phyloP scores from a whole-genome alignment of 1,284 basidiomycete genomes.

The Heterobasidion annosum region DNA sequence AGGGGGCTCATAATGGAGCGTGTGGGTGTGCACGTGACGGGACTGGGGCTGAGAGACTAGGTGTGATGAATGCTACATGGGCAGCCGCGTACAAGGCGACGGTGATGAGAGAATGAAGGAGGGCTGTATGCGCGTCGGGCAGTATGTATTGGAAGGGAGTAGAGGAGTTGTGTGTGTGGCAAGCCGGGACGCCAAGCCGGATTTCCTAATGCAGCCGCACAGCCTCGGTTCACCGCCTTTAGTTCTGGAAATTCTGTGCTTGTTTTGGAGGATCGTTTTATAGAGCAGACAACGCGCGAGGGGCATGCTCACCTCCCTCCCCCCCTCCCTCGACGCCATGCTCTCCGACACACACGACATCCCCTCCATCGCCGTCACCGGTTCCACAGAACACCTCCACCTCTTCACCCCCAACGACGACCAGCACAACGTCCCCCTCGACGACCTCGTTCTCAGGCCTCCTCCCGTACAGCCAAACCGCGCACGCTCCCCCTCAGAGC shows the following conservation, averaged over 20 bases:
- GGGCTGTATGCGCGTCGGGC: too few relatives aligned
- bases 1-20: too few relatives aligned
- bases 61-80: too few relatives aligned
- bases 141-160: neutral
- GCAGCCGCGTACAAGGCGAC: neutral
- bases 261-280: too few relatives aligned
- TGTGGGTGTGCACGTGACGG: too few relatives aligned
- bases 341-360: slow-evolving; percentile 4
- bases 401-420: neutral
- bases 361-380: slow-evolving; percentile 11
- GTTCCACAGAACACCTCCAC: slow-evolving; percentile 5
- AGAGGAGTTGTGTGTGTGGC: neutral
- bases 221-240: neutral
- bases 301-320: neutral
- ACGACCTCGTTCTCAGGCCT: neutral
- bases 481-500: slow-evolving; percentile 17
- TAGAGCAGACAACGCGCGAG: too few relatives aligned
- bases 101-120: neutral
- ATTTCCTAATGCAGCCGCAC: neutral
- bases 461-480: neutral
- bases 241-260: too few relatives aligned
- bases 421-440: neutral
- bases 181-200: neutral
- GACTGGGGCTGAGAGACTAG: neutral
- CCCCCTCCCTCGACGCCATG: slow-evolving; percentile 3